These are phyloP conservation scores for Lentinula sp. DNA, from an alignment of 768 basidiomycete species.

Conservation along the genomic window DNA sequence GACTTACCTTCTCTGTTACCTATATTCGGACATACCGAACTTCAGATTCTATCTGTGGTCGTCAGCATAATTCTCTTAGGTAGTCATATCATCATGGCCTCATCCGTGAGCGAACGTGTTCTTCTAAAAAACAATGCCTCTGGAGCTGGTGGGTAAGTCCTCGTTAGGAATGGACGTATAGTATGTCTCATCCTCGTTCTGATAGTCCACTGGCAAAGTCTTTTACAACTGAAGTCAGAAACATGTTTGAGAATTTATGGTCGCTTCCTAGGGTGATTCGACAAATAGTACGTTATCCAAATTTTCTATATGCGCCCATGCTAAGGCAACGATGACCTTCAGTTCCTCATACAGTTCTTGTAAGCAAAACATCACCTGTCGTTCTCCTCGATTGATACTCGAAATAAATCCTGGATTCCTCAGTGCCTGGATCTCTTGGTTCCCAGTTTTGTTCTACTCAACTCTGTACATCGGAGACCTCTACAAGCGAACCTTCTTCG, in stretches of 20 bases:
- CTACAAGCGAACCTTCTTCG: constrained; percentile 48
- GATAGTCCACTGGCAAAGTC: constrained; percentile 24
- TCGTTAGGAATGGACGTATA: not conserved
- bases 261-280: constrained; percentile 70
- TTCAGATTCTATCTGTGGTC: constrained; percentile 76
- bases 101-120: constrained; percentile 67
- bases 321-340: not conserved
- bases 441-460: constrained; percentile 85
- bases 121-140: constrained; percentile 32
- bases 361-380: constrained; percentile 26
- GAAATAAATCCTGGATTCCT: no score
- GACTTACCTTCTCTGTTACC: constrained; percentile 67
- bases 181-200: not conserved
- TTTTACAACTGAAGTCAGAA: constrained; percentile 41
- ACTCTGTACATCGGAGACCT: constrained; percentile 86
- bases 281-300: constrained; percentile 58
- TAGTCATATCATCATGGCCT: constrained; percentile 59
- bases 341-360: constrained; percentile 84
- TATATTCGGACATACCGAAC: constrained; percentile 71
- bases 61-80: constrained; percentile 61
- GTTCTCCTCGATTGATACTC: not conserved
- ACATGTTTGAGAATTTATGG: constrained; percentile 67
- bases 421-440: constrained; percentile 88
- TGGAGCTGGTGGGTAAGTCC: constrained; percentile 11
- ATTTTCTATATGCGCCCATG: constrained; percentile 6